Conservation (phyloP, 2,329 filamentous ascomycete species). For the Alternaria metachromatica region DNA sequence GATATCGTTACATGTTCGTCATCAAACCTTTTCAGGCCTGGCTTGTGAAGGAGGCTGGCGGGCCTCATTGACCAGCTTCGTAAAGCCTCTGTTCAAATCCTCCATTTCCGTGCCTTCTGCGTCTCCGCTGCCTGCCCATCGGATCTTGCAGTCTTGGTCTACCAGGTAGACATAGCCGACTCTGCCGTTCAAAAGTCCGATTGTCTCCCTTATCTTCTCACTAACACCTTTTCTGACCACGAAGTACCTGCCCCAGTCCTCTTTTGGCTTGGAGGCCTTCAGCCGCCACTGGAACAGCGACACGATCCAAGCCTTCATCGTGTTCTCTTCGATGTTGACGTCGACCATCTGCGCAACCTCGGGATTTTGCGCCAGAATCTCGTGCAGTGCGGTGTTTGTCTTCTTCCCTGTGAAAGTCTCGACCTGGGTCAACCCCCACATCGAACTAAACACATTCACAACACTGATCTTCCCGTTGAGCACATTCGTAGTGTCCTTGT, state of each 20-base stretch:
- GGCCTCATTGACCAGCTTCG: slow-evolving; percentile 61
- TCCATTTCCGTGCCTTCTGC: slow-evolving; percentile 71
- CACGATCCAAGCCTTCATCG: slow-evolving; percentile 66
- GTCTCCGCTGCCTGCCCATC: slow-evolving; percentile 87
- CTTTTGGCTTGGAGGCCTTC: slow-evolving; percentile 54
- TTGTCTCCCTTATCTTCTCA: slow-evolving; percentile 63
- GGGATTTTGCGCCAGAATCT: slow-evolving; percentile 61
- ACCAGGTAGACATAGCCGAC: slow-evolving; percentile 94
- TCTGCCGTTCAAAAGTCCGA: slow-evolving; percentile 81
- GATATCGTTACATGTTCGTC: slow-evolving; percentile 2
- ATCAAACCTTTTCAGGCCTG: neutral
- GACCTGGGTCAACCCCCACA: slow-evolving; percentile 86
- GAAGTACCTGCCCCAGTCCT: slow-evolving; percentile 66
- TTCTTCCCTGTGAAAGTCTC: slow-evolving; percentile 69
- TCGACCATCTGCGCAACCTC: slow-evolving; percentile 76
- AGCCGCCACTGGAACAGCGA: slow-evolving; percentile 60
- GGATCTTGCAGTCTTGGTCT: slow-evolving; percentile 84
- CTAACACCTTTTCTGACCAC: slow-evolving; percentile 64
- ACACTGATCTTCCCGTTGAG: slow-evolving; percentile 77
- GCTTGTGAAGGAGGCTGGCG: neutral
- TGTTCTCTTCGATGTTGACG: slow-evolving; percentile 87
- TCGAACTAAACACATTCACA: slow-evolving; percentile 79
- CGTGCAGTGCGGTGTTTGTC: slow-evolving; percentile 73
- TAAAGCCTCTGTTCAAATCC: slow-evolving; percentile 69
- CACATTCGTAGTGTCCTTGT: slow-evolving; percentile 73